Evolutionary conservation across 1,284 basidiomycete species (phyloP), one percentile per base, ranked within the genome.

Genomic region (Melampsora americana): DNA sequence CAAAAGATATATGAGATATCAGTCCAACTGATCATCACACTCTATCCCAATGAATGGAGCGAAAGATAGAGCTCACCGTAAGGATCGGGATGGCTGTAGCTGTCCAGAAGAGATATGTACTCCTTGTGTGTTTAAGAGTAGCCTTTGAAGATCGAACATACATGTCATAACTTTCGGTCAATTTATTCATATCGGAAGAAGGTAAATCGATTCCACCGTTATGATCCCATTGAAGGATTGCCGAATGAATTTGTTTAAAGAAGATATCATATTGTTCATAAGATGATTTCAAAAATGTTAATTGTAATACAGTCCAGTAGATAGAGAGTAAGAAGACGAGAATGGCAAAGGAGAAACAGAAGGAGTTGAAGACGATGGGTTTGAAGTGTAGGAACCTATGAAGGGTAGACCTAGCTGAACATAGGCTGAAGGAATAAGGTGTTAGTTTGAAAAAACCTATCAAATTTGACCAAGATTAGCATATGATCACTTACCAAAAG

Each of bases 181-280:
- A 59, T 11, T 26, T 5, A 30, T 12, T 9, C 14, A 59, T 7
- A 23, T 23, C 28, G 23, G n/a, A 30, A 23, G n/a, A 23, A 59
- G 53, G 53, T 59, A 59, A 59, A 11, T 23, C 23, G 4, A 12
- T 59, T 30, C 53, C 53, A 30, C 53, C 23, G 23, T 23, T 59
- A 11, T 30, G 53, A 30, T 59, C 28, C 53, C 53, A 59, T 59
- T 59, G 53, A 59, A 26, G 14, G 14, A 59, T 59, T 30, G 53
- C 53, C 53, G 28, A 59, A 30, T 59, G 53, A 59, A 59, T 23
- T 11, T 59, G n/a, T 30, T 59, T 59, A 6, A 59, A 59, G 28
- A 59, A 59, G 4, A 59, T 59, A 59, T 59, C 53, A 59, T 59
- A 30, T 59, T 59, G 78, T 0, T 78, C 74, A 26, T 80, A 80